A percentile compares a stretch with the other conserved stretches of the same genome.
phyloP scores from a whole-genome alignment of 345 rosid species.

The Populus pruinosa region DNA sequence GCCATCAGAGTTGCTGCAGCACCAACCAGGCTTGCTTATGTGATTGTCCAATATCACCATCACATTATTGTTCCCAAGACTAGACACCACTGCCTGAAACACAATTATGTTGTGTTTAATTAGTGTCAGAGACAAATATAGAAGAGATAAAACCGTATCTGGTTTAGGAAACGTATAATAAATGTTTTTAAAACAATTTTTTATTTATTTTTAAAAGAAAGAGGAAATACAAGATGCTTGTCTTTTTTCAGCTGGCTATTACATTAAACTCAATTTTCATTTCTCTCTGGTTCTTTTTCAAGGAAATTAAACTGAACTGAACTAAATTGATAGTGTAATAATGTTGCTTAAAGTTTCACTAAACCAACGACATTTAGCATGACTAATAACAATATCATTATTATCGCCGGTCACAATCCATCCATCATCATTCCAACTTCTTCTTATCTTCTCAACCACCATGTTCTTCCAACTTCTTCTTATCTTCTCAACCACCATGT shows the following conservation, averaged over 20 bases:
- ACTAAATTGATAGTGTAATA: not conserved
- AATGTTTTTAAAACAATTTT: too few relatives aligned
- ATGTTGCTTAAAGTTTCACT: not conserved
- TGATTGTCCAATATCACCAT: constrained; percentile 96
- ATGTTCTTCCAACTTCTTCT: not conserved
- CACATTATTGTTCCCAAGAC: constrained; percentile 60
- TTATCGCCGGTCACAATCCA: too few relatives aligned
- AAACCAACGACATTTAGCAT: not conserved
- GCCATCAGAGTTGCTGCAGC: constrained; percentile 67
- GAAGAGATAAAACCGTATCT: too few relatives aligned
- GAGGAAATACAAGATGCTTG: too few relatives aligned
- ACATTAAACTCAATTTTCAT: too few relatives aligned
- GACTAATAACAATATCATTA: too few relatives aligned
- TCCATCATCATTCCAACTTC: not conserved
- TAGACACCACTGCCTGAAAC: constrained; percentile 71
- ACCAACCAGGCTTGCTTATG: constrained; percentile 92
- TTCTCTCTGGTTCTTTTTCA: not conserved
- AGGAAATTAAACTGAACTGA: not conserved
- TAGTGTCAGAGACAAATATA: too few relatives aligned
- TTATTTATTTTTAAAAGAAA: too few relatives aligned
- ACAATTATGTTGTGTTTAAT: too few relatives aligned
- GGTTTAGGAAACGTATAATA: too few relatives aligned
- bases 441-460: not conserved
- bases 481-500: not conserved
- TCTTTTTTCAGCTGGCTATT: too few relatives aligned